These are phyloP conservation scores for Chamaecrista fasciculata DNA, from an alignment of 306 rosid genomes.

Conservation along the genomic window DNA sequence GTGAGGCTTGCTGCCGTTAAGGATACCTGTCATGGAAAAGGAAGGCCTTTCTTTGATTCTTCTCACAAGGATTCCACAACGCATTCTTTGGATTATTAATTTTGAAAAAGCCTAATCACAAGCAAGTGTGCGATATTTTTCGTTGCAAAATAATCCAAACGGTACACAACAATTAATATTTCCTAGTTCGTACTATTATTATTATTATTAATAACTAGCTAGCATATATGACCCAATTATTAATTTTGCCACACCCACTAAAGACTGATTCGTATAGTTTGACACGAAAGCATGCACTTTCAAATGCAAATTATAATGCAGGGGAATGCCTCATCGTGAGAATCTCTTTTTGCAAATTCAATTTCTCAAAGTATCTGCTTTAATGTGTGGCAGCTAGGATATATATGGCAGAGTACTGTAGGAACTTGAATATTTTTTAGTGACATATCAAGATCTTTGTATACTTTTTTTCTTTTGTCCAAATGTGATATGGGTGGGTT, in stretches of 20 bases:
- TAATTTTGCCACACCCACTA: slow-evolving; percentile 31
- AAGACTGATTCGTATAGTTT: slow-evolving; percentile 22
- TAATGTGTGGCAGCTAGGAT: slow-evolving; percentile 30
- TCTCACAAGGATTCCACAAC: slow-evolving; percentile 46
- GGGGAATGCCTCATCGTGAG: slow-evolving; percentile 49
- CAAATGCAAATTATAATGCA: slow-evolving; percentile 50
- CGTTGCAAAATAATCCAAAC: slow-evolving; percentile 19
- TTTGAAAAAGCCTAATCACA: slow-evolving; percentile 35
- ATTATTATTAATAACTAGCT: no score
- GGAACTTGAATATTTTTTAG: slow-evolving; percentile 41
- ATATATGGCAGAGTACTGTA: slow-evolving; percentile 21
- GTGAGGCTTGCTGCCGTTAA: slow-evolving; percentile 44
- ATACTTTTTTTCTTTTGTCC: background rate
- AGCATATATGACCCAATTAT: slow-evolving; percentile 28
- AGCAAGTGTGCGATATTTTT: slow-evolving; percentile 29
- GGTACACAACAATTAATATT: background rate
- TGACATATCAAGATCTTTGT: slow-evolving; percentile 33
- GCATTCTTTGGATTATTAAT: slow-evolving; percentile 8
- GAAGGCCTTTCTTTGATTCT: slow-evolving; percentile 29
- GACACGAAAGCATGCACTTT: slow-evolving; percentile 35
- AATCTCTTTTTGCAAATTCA: slow-evolving; percentile 28
- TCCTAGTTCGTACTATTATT: slow-evolving; percentile 18
- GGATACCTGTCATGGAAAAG: slow-evolving; percentile 43
- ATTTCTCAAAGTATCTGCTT: slow-evolving; percentile 38
- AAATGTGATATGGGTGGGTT: slow-evolving; percentile 31